phyloP scores from a whole-genome alignment of 257 asterid genomes.

The Leonotis leonurus region DNA sequence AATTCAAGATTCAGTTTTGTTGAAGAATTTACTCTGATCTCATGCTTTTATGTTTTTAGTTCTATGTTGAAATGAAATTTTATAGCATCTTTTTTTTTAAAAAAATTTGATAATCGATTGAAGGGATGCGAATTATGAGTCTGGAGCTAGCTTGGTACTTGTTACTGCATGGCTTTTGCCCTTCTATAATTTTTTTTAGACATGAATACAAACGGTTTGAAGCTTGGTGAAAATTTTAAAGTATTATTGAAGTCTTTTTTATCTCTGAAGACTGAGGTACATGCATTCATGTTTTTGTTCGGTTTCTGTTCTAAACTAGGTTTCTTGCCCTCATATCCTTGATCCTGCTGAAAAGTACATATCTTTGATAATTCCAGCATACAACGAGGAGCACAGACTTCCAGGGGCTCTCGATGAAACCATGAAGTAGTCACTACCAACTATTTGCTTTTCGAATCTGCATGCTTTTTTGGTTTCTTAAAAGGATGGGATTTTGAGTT shows the following conservation, averaged over 20 bases:
- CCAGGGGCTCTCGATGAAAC: constrained; percentile 90
- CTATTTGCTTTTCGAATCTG: constrained; percentile 2
- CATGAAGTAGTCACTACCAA: constrained; percentile 41
- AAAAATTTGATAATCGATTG: neutral
- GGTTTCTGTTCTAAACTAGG: constrained; percentile 36
- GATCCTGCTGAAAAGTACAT: constrained; percentile 82
- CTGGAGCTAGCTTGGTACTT: neutral
- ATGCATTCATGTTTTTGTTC: constrained; percentile 1
- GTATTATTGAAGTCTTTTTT: too few species aligned
- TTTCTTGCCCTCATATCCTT: constrained; percentile 58
- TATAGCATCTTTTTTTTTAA: constrained; percentile 1
- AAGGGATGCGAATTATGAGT: neutral
- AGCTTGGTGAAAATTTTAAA: too few species aligned
- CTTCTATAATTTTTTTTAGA: neutral
- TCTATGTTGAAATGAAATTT: neutral
- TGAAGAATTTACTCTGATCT: too few species aligned
- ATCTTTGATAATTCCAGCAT: constrained; percentile 82
- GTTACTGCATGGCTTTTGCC: neutral
- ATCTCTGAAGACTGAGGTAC: too few species aligned
- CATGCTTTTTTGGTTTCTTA: too few species aligned
- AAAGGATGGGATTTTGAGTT: too few species aligned
- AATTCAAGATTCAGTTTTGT: neutral
- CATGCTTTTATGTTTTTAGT: neutral
- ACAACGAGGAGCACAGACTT: constrained; percentile 86
- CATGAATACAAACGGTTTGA: too few species aligned